Evolutionary conservation across 2,329 filamentous ascomycete genomes (phyloP), one percentile per base, ranked within the genome.

Genomic region (Neopestalotiopsis rosae): DNA sequence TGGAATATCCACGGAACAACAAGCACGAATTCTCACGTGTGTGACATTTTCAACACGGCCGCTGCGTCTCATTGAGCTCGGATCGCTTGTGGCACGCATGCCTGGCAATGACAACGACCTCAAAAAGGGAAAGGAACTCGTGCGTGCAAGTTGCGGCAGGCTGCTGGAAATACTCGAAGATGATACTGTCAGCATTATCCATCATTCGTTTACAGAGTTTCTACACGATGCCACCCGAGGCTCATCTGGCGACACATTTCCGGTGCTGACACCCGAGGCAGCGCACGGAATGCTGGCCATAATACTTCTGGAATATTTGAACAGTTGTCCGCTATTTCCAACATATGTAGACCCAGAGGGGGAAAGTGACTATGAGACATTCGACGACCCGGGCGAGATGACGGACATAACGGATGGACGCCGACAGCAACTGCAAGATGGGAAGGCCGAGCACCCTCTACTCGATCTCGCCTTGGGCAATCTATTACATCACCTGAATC

Each of bases 161-260:
- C 73, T 86, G 4, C 70, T 86, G 4, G 83, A 86, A 69, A 79
- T 85, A 13, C 74, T 82, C 3, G 78, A 81, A 13, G 81, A 86
- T 69, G 83, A 84, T 62, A 82, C 81, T 0, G 74, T 85, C 28
- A 78, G 76, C 24, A 78, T 86, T 9, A 78, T 86, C 5, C 84
- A 86, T 68, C 84, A 86, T 67, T 85, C 83, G 1, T 79, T 86
- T n/a, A 85, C 83, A 0, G 84, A 86, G 68, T 86, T 81, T 72
- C 77, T 86, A 40, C 42, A 56, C 20, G 28, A 56, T 38, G 17
- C 32, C 49, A 14, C 12, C 28, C 28, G 4, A 24, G 34, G 40
- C 34, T 30, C 24, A 24, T 13, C 38, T 20, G 6, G 6, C 34
- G 34, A 10, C 3, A 10, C 30, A 2, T 57, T 52, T n/a, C 58